Evolutionary conservation across 2,329 filamentous ascomycete genomes (phyloP), one percentile per base, ranked within the genome.

Genomic region (Daldinia eschscholtzii): DNA sequence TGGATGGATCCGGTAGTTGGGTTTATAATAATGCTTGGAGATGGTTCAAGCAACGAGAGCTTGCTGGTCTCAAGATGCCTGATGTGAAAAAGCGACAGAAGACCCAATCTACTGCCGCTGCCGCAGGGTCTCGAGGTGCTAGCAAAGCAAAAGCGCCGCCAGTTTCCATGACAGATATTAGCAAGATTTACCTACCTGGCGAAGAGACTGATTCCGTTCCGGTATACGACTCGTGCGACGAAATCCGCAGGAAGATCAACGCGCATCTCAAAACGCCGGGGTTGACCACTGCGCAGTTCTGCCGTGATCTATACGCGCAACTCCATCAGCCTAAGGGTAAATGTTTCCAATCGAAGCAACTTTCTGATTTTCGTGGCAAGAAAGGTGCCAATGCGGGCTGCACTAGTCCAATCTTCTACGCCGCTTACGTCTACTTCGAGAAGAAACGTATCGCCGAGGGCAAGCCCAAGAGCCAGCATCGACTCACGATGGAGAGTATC

Each of bases 351-450:
- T 76, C 80, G n/a, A 79, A 80, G 56, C 80, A 84, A 65, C 79
- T 89, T 13, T 79, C 78, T 20, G 75, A 79, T 18, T 89, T 89
- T 76, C 80, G 85, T 41, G 74, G 73, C 13, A 84, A 85, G 75
- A 84, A 83, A 57, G 87, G 87, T 0, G 67, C 83, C 0, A 77
- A 73, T 15, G 75, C 78, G 0, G 86, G 87, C 0, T 83, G 83
- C 42, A 83, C 79, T 1, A 83, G 77, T 53, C 68, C 71, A 6
- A 77, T 85, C 2, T 89, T 84, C 72, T 89, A 89, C 71, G 82
- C 81, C 7, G 81, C 81, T 0, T 89, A 89, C 76, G 83, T 88
- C 28, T 88, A 84, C 75, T 89, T 90, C 71, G 87, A 90, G 80
- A 89, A 89, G 80, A 64, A 86, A 70, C 78, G 86, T 15, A 77